A percentile compares a stretch with the other conserved stretches of the same genome.
These are phyloP conservation scores for Amniculicola lignicola DNA, from an alignment of 495 filamentous ascomycete genomes.

Conservation along the genomic window DNA sequence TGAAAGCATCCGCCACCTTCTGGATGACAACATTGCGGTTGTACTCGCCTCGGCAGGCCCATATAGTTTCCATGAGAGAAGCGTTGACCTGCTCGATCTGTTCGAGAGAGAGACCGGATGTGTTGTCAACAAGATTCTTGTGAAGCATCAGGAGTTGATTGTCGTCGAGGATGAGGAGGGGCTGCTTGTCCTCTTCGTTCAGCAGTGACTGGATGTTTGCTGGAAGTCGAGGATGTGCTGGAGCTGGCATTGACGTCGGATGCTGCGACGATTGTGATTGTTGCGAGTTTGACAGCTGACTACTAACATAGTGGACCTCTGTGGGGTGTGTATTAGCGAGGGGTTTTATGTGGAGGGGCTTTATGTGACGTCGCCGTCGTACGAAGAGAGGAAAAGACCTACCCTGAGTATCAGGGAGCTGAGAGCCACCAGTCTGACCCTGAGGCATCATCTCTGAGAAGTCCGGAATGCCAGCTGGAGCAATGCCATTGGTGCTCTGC, in stretches of 20 bases:
- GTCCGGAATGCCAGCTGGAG: slow-evolving; percentile 42
- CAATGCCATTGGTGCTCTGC: slow-evolving; percentile 59
- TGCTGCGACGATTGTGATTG: slow-evolving; percentile 31
- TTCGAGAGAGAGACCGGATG: slow-evolving; percentile 80
- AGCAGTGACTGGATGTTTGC: slow-evolving; percentile 17
- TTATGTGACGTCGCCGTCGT: too few relatives aligned
- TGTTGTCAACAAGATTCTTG: slow-evolving; percentile 56
- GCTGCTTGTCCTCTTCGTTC: slow-evolving; percentile 40
- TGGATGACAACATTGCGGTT: slow-evolving; percentile 70
- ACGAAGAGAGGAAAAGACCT: slow-evolving; percentile 23
- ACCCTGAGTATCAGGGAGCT: slow-evolving; percentile 61
- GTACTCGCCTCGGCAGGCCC: slow-evolving; percentile 72
- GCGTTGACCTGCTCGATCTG: slow-evolving; percentile 92
- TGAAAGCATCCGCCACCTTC: slow-evolving; percentile 64
- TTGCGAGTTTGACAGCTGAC: slow-evolving; percentile 40
- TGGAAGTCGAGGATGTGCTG: slow-evolving; percentile 19
- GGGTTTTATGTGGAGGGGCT: too few relatives aligned
- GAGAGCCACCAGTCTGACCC: slow-evolving; percentile 40
- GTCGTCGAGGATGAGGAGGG: slow-evolving; percentile 57
- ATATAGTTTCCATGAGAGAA: slow-evolving; percentile 84
- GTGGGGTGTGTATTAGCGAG: too few relatives aligned
- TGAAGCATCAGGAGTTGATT: slow-evolving; percentile 55
- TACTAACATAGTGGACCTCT: slow-evolving; percentile 38
- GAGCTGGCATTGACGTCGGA: slow-evolving; percentile 24
- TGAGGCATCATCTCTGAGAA: slow-evolving; percentile 28